Evolutionary conservation across 345 rosid species (phyloP).

Genomic region (Syzygium oleosum): DNA sequence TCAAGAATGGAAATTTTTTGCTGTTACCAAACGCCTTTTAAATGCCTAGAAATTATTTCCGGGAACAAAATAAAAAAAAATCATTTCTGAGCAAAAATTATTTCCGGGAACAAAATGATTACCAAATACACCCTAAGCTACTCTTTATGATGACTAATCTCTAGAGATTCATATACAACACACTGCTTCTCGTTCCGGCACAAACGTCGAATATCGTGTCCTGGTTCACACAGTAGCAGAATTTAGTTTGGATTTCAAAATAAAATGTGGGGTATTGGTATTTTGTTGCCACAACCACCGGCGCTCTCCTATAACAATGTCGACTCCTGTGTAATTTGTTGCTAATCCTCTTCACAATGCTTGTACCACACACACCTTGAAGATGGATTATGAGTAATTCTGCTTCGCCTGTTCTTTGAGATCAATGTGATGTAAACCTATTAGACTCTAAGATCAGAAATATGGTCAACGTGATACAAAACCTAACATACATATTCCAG

Average conservation of each 20-base stretch:
- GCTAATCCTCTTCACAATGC: not conserved
- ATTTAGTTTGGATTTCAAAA: not conserved
- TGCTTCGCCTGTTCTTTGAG: not conserved
- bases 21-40: too few relatives aligned
- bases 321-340: not conserved
- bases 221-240: not conserved
- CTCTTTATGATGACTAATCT: not conserved
- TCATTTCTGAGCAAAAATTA: too few relatives aligned
- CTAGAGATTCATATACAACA: not conserved
- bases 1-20: too few relatives aligned
- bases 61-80: too few relatives aligned
- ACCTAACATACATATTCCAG: not conserved
- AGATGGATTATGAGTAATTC: not conserved
- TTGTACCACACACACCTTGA: not conserved
- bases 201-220: not conserved
- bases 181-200: not conserved
- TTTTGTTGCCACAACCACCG: not conserved
- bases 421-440: not conserved
- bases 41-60: too few relatives aligned
- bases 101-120: too few relatives aligned
- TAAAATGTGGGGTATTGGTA: accelerated
- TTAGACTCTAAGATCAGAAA: not conserved
- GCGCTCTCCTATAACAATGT: not conserved
- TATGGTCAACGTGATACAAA: not conserved
- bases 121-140: too few relatives aligned